Conservation (phyloP, 352 stramenopile species). For the Salisapilia sapeloensis region DNA sequence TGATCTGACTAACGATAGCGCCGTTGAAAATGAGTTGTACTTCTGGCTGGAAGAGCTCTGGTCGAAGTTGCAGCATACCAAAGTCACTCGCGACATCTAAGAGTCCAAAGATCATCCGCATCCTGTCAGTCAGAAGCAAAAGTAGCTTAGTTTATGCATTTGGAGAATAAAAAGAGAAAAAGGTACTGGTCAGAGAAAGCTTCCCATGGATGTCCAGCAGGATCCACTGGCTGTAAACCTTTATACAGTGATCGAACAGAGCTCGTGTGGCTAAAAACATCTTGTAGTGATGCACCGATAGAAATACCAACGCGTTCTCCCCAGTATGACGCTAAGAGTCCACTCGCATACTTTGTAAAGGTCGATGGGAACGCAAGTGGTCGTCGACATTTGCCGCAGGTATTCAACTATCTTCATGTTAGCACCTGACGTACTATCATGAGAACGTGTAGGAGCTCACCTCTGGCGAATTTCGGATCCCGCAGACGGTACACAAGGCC, state of each 20-base stretch:
- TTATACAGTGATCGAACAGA: conserved; percentile 50
- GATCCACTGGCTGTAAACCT: conserved; percentile 39
- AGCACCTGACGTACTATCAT: no score
- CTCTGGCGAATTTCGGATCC: conserved; percentile 58
- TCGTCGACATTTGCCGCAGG: conserved; percentile 34
- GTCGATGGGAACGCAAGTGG: conserved; percentile 45
- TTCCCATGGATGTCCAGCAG: conserved; percentile 41
- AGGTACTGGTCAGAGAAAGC: conserved; percentile 51
- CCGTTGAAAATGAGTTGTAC: conserved; percentile 57
- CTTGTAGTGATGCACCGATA: conserved; percentile 40
- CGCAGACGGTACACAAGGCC: conserved; percentile 48
- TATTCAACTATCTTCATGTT: conserved; percentile 1
- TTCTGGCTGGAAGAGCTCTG: conserved; percentile 48
- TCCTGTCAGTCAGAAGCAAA: conserved; percentile 9
- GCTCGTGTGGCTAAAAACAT: conserved; percentile 62
- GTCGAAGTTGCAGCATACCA: conserved; percentile 47
- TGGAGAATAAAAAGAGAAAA: conserved; percentile 3
- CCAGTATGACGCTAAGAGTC: conserved; percentile 17
- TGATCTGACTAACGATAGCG: conserved; percentile 57
- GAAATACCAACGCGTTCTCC: conserved; percentile 56
- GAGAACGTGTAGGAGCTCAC: conserved; percentile 5
- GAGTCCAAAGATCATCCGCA: conserved; percentile 65
- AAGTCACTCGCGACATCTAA: conserved; percentile 71
- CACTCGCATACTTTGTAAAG: conserved; percentile 67
- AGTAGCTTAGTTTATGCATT: neutral